Base-by-base conservation (phyloP, 768 basidiomycete genomes). In the Lentinula guzmanii region DNA sequence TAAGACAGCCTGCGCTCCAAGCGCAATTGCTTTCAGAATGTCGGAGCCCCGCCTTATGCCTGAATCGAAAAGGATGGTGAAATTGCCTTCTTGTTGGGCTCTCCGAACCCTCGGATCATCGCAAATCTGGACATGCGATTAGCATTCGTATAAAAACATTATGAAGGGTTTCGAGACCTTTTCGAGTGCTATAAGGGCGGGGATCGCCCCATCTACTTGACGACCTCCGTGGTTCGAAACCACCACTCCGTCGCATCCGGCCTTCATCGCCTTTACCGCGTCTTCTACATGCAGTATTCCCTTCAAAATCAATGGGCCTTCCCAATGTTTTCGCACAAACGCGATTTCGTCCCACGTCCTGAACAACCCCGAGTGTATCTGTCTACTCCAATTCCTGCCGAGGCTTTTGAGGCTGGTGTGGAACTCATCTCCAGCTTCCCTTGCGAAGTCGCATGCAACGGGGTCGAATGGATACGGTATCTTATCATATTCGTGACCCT, bases 31-130 rank as follows among this genome's bases (percentile, higher is more conserved):
- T 64, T 81, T 79, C 60, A 82, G 73, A 28, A 85, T 70, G 55
- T 86, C 85, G 28, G 79, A 75, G 5, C 81, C 85, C 3, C 76
- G 77, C 43, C 85, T 75, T 48, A 86, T 79, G 4, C 86, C 84
- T 48, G 75, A 81, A 65, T 73, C 71, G 62, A 74, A 81, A 6
- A 83, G 64, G 41, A 82, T 68, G 2, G 76, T 75, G 43, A 80
- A 64, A 60, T 74, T 70, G 71, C 72, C 9, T 43, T 65, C 33
- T 58, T 61, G 58, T 52, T 52, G 51, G 74, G 69, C 50, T 70
- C 73, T 37, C 72, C 68, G 5, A 76, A 78, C 43, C 68, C 63
- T 41, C 21, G 56, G 41, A 7, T 52, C 51, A 18, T 13, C 51
- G 21, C 51, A 52, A 52, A 52, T 52, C 46, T 48, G 46, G 9